A percentile compares a stretch with the other conserved stretches of the same genome.
Conservation (phyloP, 352 stramenopile species). For the Phytophthora ramorum region DNA sequence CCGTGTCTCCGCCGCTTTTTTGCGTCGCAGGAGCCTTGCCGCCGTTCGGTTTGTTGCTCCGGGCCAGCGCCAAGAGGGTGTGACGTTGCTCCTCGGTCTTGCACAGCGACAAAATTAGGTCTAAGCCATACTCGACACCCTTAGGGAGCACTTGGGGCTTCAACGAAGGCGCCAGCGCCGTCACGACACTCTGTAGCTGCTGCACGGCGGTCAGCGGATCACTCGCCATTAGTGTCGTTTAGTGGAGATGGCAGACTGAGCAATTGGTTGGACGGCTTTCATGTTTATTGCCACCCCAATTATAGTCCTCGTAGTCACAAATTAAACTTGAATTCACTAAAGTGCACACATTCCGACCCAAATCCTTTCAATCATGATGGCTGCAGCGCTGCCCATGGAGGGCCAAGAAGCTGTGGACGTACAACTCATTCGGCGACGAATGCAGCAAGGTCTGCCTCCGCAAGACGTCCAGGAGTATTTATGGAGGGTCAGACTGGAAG, state of each 20-base stretch:
- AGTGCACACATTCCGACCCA: slow-evolving; percentile 1
- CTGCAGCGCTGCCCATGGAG: slow-evolving; percentile 66
- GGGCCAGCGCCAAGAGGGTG: slow-evolving; percentile 53
- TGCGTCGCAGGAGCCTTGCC: slow-evolving; percentile 30
- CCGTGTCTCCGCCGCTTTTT: slow-evolving; percentile 53
- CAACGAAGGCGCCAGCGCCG: slow-evolving; percentile 57
- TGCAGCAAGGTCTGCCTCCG: slow-evolving; percentile 68
- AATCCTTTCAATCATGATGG: slow-evolving; percentile 67
- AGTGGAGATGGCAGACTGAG: slow-evolving; percentile 12
- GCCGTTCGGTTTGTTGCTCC: slow-evolving; percentile 44
- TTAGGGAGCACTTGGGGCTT: slow-evolving; percentile 77
- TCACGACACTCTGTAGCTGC: slow-evolving; percentile 68
- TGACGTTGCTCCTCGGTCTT: slow-evolving; percentile 67
- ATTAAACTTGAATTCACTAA: slow-evolving; percentile 12
- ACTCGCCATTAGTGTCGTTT: slow-evolving; percentile 33
- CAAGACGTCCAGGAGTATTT: slow-evolving; percentile 87
- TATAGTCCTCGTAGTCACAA: slow-evolving; percentile 13
- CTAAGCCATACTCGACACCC: slow-evolving; percentile 61
- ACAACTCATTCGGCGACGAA: slow-evolving; percentile 61
- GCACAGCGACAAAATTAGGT: slow-evolving; percentile 70
- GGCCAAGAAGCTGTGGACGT: slow-evolving; percentile 64
- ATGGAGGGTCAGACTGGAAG: slow-evolving; percentile 84
- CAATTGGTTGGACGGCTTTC: slow-evolving; percentile 34
- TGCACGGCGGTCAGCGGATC: slow-evolving; percentile 67
- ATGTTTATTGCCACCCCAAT: slow-evolving; percentile 16